Conservation (phyloP, 176 grass and related monocot genomes). For the Alopecurus myosuroides region DNA sequence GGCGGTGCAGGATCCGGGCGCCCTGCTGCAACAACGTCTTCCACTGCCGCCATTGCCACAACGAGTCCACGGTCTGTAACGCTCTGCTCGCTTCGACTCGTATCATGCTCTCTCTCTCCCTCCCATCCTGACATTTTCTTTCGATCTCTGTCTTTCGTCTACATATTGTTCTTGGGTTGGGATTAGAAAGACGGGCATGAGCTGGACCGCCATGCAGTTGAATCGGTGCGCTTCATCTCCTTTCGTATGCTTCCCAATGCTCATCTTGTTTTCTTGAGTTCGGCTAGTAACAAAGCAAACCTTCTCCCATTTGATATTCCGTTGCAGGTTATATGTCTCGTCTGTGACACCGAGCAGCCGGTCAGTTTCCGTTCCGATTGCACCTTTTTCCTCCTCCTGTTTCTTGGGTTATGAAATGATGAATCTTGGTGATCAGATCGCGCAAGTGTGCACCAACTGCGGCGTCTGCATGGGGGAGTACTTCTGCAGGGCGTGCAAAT, state of each 20-base stretch:
- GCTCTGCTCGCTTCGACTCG: neutral
- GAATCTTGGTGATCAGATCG: constrained; percentile 19
- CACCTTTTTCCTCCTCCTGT: neutral
- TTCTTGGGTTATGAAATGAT: neutral
- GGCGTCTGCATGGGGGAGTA: constrained; percentile 86
- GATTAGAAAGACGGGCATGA: constrained; percentile 78
- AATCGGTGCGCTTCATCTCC: constrained; percentile 35
- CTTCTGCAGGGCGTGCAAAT: constrained; percentile 75
- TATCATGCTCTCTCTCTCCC: neutral
- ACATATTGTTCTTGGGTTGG: neutral
- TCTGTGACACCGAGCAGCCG: constrained; percentile 83
- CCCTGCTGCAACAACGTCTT: constrained; percentile 85
- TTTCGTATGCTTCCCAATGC: neutral
- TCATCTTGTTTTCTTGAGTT: too few relatives aligned
- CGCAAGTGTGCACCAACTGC: constrained; percentile 71
- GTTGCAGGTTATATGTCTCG: constrained; percentile 62
- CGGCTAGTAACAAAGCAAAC: too few relatives aligned
- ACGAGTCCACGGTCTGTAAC: constrained; percentile 62
- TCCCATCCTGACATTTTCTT: neutral
- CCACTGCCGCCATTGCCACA: constrained; percentile 90
- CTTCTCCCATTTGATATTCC: neutral
- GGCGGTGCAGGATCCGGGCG: constrained; percentile 82
- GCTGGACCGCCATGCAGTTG: constrained; percentile 53
- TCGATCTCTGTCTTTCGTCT: neutral
- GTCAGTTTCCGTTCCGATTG: constrained; percentile 20